phyloP scores from a whole-genome alignment of 148 eudicot species.

The Vaccinium myrtillus region DNA sequence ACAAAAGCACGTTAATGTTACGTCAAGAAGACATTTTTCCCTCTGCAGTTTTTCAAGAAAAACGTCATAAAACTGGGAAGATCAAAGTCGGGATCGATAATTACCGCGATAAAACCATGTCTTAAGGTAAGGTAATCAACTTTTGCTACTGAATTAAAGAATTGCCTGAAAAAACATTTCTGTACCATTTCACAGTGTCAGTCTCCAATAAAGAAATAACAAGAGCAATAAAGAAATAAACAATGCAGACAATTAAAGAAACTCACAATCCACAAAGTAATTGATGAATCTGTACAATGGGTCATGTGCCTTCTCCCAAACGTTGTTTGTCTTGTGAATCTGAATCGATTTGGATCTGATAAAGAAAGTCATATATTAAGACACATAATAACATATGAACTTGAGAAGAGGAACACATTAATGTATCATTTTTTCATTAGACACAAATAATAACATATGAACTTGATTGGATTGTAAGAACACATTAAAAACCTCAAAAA shows the following conservation, averaged over 20 bases:
- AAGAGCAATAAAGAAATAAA: background rate
- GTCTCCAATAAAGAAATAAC: background rate
- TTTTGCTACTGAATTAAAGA: slow-evolving; percentile 39
- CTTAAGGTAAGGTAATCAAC: slow-evolving; percentile 41
- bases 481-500: no score
- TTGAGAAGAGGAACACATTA: background rate
- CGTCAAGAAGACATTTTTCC: background rate
- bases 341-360: slow-evolving; percentile 42
- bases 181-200: slow-evolving; percentile 18
- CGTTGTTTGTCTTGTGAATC: slow-evolving; percentile 42
- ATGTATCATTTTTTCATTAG: no score
- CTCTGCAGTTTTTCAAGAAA: background rate
- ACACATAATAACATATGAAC: no score
- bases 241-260: background rate
- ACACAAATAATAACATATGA: no score
- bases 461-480: no score
- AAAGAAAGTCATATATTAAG: background rate
- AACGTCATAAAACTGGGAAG: background rate
- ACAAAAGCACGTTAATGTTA: background rate
- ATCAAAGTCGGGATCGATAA: background rate
- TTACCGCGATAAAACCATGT: slow-evolving; percentile 45
- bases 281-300: slow-evolving; percentile 22
- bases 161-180: slow-evolving; percentile 47
- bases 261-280: slow-evolving; percentile 36
- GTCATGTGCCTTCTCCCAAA: slow-evolving; percentile 36